Base-by-base conservation (phyloP, 176 grass and related monocot species). In the Tuctoria greenei region DNA sequence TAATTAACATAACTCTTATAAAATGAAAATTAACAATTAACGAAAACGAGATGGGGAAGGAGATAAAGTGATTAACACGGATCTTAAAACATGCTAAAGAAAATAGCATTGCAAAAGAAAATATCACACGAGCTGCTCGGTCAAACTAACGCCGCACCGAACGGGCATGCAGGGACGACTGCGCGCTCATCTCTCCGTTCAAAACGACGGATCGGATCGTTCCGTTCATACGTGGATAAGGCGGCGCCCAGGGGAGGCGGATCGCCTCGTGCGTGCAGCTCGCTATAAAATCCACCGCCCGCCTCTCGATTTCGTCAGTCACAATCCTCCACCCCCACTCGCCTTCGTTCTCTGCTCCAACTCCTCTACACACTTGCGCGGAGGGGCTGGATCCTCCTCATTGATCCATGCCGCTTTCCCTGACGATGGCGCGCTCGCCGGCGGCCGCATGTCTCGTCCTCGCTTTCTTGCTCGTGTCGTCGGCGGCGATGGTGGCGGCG, bases 361-460 rank as follows among this genome's bases (percentile, higher is more conserved):
- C n/a, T n/a, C n/a, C 54, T 46, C 41, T 60, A 6, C 25, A 27
- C 57, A 28, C 57, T 4, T n/a, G n/a, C n/a, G n/a, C 57, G 10
- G 4, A 7, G 20, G 6, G 16, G 16, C 14, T 50, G 46, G 4
- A 47, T 46, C 24, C 66, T 46, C 42, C 6, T 13, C 55, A 13
- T 8, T 5, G 1, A 14, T 27, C 72, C 7, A 36, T 64, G 37
- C 34, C 3, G 4, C 23, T 28, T 72, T 17, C 51, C n/a, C 52
- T 14, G 54, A 82, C 46, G 44, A 93, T 81, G 90, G 50, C 51
- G 69, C 17, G 15, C 31, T 85, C 76, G 56, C 64, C 61, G 70
- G 17, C 77, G 63, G 76, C 50, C 3, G 50, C 55, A 11, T 81
- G 75, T 34, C 46, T 81, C 14, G 37, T 83, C 66, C 0, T 88